Evolutionary conservation across 352 stramenopile species (phyloP).

Genomic region (Pythium chondricola): DNA sequence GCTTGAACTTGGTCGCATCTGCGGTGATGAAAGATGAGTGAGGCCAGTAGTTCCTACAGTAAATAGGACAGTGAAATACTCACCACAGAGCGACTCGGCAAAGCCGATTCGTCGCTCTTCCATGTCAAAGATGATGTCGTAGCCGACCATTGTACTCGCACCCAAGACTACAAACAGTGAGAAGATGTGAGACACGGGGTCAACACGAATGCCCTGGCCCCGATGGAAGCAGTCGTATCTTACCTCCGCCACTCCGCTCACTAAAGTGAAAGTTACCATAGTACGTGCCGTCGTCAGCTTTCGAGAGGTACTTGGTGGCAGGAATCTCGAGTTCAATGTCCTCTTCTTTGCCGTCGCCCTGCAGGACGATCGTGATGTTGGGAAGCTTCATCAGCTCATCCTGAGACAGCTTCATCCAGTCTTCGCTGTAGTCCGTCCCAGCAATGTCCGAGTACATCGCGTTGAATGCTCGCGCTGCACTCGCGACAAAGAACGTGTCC

Average conservation of each 20-base stretch:
- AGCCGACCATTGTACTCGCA: slow-evolving; percentile 72
- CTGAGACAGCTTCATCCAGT: slow-evolving; percentile 35
- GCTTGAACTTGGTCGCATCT: slow-evolving; percentile 9
- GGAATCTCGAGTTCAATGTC: slow-evolving; percentile 64
- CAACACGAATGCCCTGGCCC: no score
- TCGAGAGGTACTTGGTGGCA: slow-evolving; percentile 57
- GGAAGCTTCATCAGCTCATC: slow-evolving; percentile 43
- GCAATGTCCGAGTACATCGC: slow-evolving; percentile 38
- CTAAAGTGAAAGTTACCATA: slow-evolving; percentile 81
- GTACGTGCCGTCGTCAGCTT: slow-evolving; percentile 32
- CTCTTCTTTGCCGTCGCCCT: slow-evolving; percentile 34
- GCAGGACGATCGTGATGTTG: slow-evolving; percentile 60
- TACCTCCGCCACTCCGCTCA: slow-evolving; percentile 71
- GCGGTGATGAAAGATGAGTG: not conserved
- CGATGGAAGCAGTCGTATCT: no score
- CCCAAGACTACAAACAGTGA: slow-evolving; percentile 70
- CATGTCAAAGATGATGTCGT: slow-evolving; percentile 81
- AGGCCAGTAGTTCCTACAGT: not conserved
- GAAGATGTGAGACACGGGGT: no score
- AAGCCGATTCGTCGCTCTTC: slow-evolving; percentile 76
- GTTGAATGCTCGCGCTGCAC: slow-evolving; percentile 44
- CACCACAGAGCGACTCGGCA: slow-evolving; percentile 64
- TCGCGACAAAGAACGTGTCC: slow-evolving; percentile 71
- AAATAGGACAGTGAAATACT: not conserved
- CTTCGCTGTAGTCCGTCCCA: slow-evolving; percentile 52